Evolutionary conservation across 2,329 filamentous ascomycete genomes (phyloP).

Genomic region (Phialophora macrospora): DNA sequence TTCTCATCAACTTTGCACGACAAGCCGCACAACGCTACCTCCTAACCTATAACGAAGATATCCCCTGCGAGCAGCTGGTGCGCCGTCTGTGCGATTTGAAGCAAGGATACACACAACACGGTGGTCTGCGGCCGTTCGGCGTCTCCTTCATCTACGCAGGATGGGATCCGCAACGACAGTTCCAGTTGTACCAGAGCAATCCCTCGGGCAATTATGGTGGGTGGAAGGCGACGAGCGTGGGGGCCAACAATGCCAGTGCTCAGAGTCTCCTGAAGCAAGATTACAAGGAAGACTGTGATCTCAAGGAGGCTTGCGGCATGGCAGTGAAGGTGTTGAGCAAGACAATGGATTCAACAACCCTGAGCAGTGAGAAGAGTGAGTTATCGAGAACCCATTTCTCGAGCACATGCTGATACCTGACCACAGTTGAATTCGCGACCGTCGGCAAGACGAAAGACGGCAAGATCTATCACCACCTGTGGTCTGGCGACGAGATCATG

Average conservation of each 20-base stretch:
- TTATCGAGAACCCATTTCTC: constrained; percentile 37
- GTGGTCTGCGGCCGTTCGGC: constrained; percentile 95
- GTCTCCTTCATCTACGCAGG: constrained; percentile 99
- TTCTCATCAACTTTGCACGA: constrained; percentile 99
- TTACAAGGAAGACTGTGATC: constrained; percentile 96
- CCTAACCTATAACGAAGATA: constrained; percentile 99
- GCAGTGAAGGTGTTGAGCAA: constrained; percentile 99
- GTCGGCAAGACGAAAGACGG: constrained; percentile 94
- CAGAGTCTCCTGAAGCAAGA: constrained; percentile 98
- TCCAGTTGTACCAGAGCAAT: constrained; percentile 99
- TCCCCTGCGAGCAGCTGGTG: constrained; percentile 97
- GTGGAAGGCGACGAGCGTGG: constrained; percentile 98
- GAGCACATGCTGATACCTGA: constrained; percentile 13
- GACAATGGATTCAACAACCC: constrained; percentile 99
- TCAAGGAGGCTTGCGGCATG: constrained; percentile 95
- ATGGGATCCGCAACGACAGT: constrained; percentile 93
- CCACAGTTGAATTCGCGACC: constrained; percentile 91
- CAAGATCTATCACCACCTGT: constrained; percentile 97
- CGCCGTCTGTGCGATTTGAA: constrained; percentile 96
- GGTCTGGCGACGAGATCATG: constrained; percentile 96
- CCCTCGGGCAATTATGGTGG: constrained; percentile 98
- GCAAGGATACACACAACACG: constrained; percentile 98
- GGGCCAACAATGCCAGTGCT: constrained; percentile 96
- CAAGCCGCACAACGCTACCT: constrained; percentile 97
- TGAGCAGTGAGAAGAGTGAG: constrained; percentile 98